Base-by-base conservation (phyloP, 768 basidiomycete genomes). In the Lepiota venenata region DNA sequence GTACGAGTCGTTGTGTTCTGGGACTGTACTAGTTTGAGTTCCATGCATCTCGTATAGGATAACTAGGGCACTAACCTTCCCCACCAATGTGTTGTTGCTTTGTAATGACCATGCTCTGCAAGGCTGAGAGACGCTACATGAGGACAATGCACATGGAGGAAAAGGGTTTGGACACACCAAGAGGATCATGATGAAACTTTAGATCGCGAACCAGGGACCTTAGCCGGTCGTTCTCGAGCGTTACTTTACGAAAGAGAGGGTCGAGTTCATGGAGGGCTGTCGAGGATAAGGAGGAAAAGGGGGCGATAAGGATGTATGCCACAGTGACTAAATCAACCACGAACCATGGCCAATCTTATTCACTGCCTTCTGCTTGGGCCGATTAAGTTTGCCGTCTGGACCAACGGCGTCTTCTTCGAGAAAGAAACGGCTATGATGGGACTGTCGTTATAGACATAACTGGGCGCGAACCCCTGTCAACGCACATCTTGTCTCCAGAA, bases 311-410 rank as follows among this genome's bases (percentile, higher is more conserved):
- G 37, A 21, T 27, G 29, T 29, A 1, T 18, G 20, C 40, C 27
- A 44, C 21, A 25, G 40, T 47, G 35, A 38, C 15, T 25, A 11
- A 20, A 37, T 2, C 4, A 29, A 39, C 25, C 16, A 58, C 72
- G 52, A 61, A 90, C 91, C 92, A 65, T 93, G 91, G 1, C 92
- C 89, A 57, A 95, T 93, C 80, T 99, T 99, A 71, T 99, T 99
- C 22, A 98, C 89, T 0, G 92, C 84, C 62, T 80, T 83, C 43
- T 84, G 74, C 66, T 91, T 91, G 52, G 82, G 80, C 53, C 82
- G 74, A 1, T 77, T 79, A 66, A 99, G 78, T 61, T 84, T 85
- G 2, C 92, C 88, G 29, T 81, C 67, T 21, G 71, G 61, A 56
- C 85, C 80, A 5, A 97, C 74, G 0, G 95, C 93, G 47, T 88